Evolutionary conservation across 192 early-diverging fungal genomes (phyloP).

Genomic region (Lobosporangium transversale): DNA sequence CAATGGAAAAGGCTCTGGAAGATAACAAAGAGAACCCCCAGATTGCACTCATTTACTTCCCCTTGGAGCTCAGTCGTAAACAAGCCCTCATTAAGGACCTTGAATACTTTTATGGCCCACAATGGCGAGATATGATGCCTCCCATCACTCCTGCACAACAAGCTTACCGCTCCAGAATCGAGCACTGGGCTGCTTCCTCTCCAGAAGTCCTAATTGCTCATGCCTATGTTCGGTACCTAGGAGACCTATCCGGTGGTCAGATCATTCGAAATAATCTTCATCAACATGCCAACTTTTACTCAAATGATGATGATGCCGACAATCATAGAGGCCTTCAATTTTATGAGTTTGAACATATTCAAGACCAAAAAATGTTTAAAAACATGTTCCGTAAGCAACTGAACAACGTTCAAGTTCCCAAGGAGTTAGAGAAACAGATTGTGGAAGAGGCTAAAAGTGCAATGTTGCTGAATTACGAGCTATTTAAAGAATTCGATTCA

Average conservation of each 20-base stretch:
- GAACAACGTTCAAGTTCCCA: slow-evolving; percentile 55
- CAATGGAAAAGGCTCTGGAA: slow-evolving; percentile 58
- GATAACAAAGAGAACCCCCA: slow-evolving; percentile 55
- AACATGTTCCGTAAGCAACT: slow-evolving; percentile 59
- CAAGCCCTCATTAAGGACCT: slow-evolving; percentile 55
- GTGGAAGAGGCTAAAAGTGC: slow-evolving; percentile 26
- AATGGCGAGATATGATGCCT: slow-evolving; percentile 30
- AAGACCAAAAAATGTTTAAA: slow-evolving; percentile 59
- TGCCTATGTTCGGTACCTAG: slow-evolving; percentile 63
- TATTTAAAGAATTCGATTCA: slow-evolving; percentile 41
- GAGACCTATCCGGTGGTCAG: slow-evolving; percentile 66
- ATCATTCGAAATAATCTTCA: slow-evolving; percentile 57
- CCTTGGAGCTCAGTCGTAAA: slow-evolving; percentile 57
- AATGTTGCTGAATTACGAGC: slow-evolving; percentile 25
- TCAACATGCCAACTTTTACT: no score
- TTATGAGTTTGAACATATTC: slow-evolving; percentile 59
- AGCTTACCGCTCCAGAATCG: slow-evolving; percentile 56
- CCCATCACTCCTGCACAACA: slow-evolving; percentile 59
- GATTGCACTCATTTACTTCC: slow-evolving; percentile 60
- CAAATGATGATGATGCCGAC: slow-evolving; percentile 51
- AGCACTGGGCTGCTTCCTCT: slow-evolving; percentile 30
- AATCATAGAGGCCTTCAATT: slow-evolving; percentile 56
- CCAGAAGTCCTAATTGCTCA: slow-evolving; percentile 64
- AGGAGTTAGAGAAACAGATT: slow-evolving; percentile 11
- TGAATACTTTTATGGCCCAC: slow-evolving; percentile 55